These are phyloP conservation scores for Fraxinus baroniana DNA, from an alignment of 305 asterid species.

Conservation along the genomic window DNA sequence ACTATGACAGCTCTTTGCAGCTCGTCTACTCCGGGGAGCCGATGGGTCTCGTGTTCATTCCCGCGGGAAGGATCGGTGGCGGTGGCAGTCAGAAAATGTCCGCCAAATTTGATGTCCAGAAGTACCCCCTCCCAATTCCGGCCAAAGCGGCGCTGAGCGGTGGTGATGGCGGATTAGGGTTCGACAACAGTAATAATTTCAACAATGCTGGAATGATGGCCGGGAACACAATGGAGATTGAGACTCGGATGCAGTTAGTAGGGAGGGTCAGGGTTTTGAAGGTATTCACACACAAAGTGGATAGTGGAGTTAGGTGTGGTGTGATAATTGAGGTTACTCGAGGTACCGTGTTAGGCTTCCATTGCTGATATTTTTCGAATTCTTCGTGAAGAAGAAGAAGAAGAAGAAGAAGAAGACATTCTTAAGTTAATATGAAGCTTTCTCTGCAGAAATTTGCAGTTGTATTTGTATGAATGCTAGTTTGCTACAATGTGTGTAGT, in stretches of 20 bases:
- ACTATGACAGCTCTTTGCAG: conserved; percentile 93
- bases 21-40: conserved; percentile 76
- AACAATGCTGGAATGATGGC: conserved; percentile 22
- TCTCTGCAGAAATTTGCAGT: background rate
- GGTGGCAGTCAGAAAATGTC: conserved; percentile 84
- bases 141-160: conserved; percentile 37
- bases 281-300: conserved; percentile 82
- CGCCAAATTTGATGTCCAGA: conserved; percentile 71
- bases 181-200: conserved; percentile 13
- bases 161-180: conserved; percentile 16
- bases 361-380: conserved; percentile 44
- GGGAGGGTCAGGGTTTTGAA: conserved; percentile 89
- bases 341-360: conserved; percentile 73
- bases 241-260: conserved; percentile 86
- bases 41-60: conserved; percentile 76
- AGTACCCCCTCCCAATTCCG: conserved; percentile 61
- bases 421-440: background rate
- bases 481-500: background rate
- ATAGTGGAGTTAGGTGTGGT: conserved; percentile 63
- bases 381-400: background rate
- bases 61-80: conserved; percentile 83
- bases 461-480: background rate
- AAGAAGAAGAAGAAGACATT: background rate
- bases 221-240: conserved; percentile 68
- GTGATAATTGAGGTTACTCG: conserved; percentile 69